phyloP scores from a whole-genome alignment of 1,284 basidiomycete genomes.

The Austroboletus niveus region DNA sequence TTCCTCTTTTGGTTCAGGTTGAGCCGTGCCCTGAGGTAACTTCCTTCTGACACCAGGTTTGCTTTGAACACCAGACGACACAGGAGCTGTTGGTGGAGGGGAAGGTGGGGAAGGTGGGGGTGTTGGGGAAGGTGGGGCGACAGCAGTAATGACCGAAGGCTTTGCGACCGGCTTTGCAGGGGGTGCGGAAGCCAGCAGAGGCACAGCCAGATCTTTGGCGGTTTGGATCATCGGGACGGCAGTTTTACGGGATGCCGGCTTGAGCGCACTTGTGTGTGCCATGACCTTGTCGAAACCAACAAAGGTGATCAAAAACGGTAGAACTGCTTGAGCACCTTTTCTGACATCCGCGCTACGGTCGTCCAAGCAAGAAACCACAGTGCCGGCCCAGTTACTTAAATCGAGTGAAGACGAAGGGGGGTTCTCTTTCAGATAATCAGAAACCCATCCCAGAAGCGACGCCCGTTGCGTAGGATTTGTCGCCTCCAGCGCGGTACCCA shows the following conservation, averaged over 20 bases:
- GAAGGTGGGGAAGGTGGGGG: constrained; percentile 29
- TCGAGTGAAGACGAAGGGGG: constrained; percentile 63
- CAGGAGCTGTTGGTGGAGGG: constrained; percentile 32
- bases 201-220: constrained; percentile 46
- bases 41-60: constrained; percentile 71
- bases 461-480: constrained; percentile 89
- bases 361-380: constrained; percentile 83
- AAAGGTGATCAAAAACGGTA: constrained; percentile 77
- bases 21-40: constrained; percentile 60
- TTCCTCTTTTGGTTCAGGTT: constrained; percentile 64
- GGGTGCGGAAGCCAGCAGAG: constrained; percentile 27
- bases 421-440: constrained; percentile 74
- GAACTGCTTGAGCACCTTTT: constrained; percentile 82
- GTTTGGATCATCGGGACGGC: constrained; percentile 89
- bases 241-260: constrained; percentile 86
- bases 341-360: constrained; percentile 92
- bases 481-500: constrained; percentile 81
- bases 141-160: constrained; percentile 2
- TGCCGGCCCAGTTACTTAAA: constrained; percentile 66
- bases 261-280: constrained; percentile 83
- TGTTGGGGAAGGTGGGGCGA: constrained; percentile 21
- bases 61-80: constrained; percentile 35
- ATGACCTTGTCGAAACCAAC: constrained; percentile 87
- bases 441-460: constrained; percentile 84
- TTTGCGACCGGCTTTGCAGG: constrained; percentile 28